Evolutionary conservation across 805 yeast genomes (phyloP), one percentile per base, ranked within the genome.

Genomic region (Candida maesae): DNA sequence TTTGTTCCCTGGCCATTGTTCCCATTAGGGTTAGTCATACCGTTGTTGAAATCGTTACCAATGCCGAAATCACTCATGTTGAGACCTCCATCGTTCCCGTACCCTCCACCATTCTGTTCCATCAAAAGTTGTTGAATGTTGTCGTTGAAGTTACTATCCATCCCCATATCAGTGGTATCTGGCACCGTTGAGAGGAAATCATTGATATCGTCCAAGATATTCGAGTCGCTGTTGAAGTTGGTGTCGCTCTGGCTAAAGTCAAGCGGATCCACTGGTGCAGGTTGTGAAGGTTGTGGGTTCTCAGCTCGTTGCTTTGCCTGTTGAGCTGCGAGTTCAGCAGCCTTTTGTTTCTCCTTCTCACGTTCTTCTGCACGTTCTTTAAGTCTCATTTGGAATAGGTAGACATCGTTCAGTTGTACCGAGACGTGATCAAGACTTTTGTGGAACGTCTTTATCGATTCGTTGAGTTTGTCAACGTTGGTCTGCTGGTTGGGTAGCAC

Each of bases 81-180:
- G 10, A 25, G 29, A 17, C 33, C 45, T 15, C 36, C 41, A 18
- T 39, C 32, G 26, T 41, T 31, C 33, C 35, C 36, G 23, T 31
- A 33, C 21, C 38, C 45, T n/a, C n/a, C n/a, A 1, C 39, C 42
- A 19, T 21, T 33, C 35, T 53, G 17, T 6, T 28, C 54, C 50
- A 52, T 53, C 26, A 56, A 17, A 34, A 55, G 27, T n/a, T 53
- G 52, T 17, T 43, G 52, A 13, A 45, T 50, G 36, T 50, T 51
- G 12, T 53, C 58, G 30, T 49, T 49, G 29, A 47, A 54, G 13
- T 50, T 51, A n/a, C 47, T 49, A 35, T 39, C 24, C 40, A 61
- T 49, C 19, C 52, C 58, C 26, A 59, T 42, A 15, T 60, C 66
- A 6, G 53, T 44, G 28, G 59, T 51, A 38, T 64, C 70, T 26